Evolutionary conservation across 495 filamentous ascomycete genomes (phyloP), one percentile per base, ranked within the genome.

Genomic region (Lophiotrema nucula): DNA sequence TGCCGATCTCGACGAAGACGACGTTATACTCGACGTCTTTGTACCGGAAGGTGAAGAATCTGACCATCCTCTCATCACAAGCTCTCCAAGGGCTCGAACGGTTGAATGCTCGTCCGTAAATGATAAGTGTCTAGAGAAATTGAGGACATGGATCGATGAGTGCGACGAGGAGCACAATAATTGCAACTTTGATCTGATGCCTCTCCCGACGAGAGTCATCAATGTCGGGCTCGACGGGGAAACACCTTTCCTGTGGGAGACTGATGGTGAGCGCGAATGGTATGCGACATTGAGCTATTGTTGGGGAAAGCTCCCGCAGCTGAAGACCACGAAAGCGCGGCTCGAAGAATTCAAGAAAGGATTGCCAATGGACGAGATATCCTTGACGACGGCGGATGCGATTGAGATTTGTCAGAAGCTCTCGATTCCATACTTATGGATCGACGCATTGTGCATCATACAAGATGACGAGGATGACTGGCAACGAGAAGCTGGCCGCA

Each of bases 391-490:
- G 22, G 12, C 6, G 5, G 27, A 52, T 23, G 48, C 48, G 11
- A 41, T 52, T 21, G 25, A 6, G 19, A 18, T 41, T 13, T 19
- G 19, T 41, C 48, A 23, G 27, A 52, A 45, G 21, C 12, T 52
- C 12, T 12, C 6, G 5, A 23, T 41, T 19, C 48, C 19, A 6
- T 52, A 52, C 31, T n/a, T 52, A 5, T 52, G 48, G 48, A n/a
- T n/a, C n/a, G n/a, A n/a, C n/a, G n/a, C n/a, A n/a, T n/a, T n/a
- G n/a, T n/a, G n/a, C n/a, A n/a, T 13, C 46, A 11, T 39, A 31
- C 48, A 52, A 28, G 48, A 52, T 22, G 19, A 23, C n/a, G 26
- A 19, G 15, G 48, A 52, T 12, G 48, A 52, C 23, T 52, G 48
- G 48, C 10, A 5, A 21, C 8, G 10, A 12, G 48, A 52, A 52